A percentile compares a stretch with the other conserved stretches of the same genome.
phyloP scores from a whole-genome alignment of 2,329 filamentous ascomycete species.

The Aspergillus brasiliensis region DNA sequence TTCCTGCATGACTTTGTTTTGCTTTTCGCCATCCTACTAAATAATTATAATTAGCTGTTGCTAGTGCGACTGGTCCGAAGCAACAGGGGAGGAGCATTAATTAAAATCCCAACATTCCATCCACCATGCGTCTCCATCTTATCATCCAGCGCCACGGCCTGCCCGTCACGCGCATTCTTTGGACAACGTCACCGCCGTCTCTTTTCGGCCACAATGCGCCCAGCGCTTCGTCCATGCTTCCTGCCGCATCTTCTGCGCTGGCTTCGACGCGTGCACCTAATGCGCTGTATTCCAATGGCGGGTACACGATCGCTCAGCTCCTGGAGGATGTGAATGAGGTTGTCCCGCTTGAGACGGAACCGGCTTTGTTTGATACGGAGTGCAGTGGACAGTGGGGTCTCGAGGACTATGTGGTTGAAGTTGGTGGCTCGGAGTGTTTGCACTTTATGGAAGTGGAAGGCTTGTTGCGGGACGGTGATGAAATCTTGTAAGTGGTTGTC shows the following conservation, averaged over 20 bases:
- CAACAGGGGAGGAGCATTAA: neutral
- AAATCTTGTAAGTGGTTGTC: constrained; percentile 66
- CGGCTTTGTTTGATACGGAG: constrained; percentile 32
- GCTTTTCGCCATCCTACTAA: neutral
- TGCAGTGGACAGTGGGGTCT: constrained; percentile 69
- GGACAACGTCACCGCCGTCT: constrained; percentile 59
- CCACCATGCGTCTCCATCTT: constrained; percentile 70
- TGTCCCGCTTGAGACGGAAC: constrained; percentile 74
- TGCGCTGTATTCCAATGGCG: constrained; percentile 45
- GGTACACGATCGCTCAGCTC: constrained; percentile 73
- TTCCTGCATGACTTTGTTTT: neutral
- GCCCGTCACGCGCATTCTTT: constrained; percentile 71
- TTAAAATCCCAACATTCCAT: constrained; percentile 19
- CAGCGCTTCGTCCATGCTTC: constrained; percentile 20
- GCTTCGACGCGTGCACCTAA: constrained; percentile 39
- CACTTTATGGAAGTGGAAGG: constrained; percentile 75
- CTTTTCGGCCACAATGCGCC: constrained; percentile 34
- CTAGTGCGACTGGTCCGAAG: neutral
- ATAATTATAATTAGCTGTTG: constrained; percentile 1
- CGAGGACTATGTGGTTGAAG: constrained; percentile 85
- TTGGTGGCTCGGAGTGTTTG: constrained; percentile 81
- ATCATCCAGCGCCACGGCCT: constrained; percentile 72
- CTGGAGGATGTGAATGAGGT: constrained; percentile 77
- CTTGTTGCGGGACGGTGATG: constrained; percentile 78
- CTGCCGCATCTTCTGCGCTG: constrained; percentile 36